Percentiles rank a stretch among this genome's conserved stretches.
Evolutionary conservation across 192 early-diverging fungal genomes (phyloP).

Genomic region (Obelidium mucronatum): DNA sequence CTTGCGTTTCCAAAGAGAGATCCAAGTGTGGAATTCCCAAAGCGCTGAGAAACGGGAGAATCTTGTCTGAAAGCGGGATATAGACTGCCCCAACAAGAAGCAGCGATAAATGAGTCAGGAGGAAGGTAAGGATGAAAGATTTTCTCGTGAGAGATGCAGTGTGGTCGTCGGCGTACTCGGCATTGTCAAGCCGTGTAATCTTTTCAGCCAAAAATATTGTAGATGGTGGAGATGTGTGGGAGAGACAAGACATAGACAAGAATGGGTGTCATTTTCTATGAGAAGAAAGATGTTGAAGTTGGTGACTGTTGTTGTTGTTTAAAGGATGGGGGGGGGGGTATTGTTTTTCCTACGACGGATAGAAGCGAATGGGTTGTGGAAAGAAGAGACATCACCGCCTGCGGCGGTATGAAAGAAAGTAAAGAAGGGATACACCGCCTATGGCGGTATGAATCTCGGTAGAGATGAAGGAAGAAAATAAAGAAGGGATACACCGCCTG

Average conservation of each 20-base stretch:
- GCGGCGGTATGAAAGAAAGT: no score
- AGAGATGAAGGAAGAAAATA: no score
- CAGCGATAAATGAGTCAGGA: slow-evolving; percentile 83
- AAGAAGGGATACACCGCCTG: no score
- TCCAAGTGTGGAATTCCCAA: no score
- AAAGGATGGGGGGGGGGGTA: no score
- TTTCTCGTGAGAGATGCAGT: slow-evolving; percentile 78
- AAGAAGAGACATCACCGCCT: no score
- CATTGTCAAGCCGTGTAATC: slow-evolving; percentile 87
- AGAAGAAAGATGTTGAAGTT: no score
- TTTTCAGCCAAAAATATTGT: slow-evolving; percentile 62
- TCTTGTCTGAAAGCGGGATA: slow-evolving; percentile 79
- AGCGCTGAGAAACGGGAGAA: slow-evolving; percentile 63
- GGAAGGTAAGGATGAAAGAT: slow-evolving; percentile 85
- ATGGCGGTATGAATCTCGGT: no score
- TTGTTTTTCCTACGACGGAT: no score
- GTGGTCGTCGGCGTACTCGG: slow-evolving; percentile 71
- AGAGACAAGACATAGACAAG: slow-evolving; percentile 76
- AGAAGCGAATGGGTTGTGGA: no score
- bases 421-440: no score
- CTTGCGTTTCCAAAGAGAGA: slow-evolving; percentile 9
- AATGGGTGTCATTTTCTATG: slow-evolving; percentile 67
- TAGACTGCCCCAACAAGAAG: slow-evolving; percentile 85
- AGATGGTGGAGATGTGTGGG: slow-evolving; percentile 71
- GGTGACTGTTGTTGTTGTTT: no score